Evolutionary conservation across 495 filamentous ascomycete species (phyloP), one percentile per base, ranked within the genome.

Genomic region (Trichoderma parareesei): DNA sequence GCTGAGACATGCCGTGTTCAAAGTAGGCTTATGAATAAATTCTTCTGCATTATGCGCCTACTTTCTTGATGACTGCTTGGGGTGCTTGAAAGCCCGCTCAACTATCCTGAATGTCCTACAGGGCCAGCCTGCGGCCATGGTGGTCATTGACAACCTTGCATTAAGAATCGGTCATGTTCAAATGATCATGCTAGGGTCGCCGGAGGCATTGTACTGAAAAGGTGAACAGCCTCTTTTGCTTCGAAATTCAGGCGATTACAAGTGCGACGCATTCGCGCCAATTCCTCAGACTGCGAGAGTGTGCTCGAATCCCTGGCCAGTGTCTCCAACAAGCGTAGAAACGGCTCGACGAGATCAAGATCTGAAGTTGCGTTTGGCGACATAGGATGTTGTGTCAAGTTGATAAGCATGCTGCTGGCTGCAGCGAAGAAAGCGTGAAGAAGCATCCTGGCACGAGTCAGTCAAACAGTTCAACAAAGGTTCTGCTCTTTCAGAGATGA

Each of bases 391-490:
- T 33, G 38, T 61, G 41, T 42, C 11, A 40, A 20, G 33, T 43
- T 61, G 33, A 42, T 42, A 38, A 61, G 60, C n/a, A 61, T 40
- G 13, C 41, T 61, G 60, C 41, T 61, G 60, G 60, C 60, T 43
- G 60, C 60, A 40, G 60, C 60, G 38, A 61, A 61, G 60, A 61
- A 61, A 43, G 60, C 60, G 20, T 61, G 60, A 61, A 61, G 60
- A 33, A 61, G 60, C 60, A 61, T 61, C 60, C 60, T 61, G 20
- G 20, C 41, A 5, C 10, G n/a, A 43, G 60, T 61, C 37, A 61
- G 60, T 20, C 8, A 61, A 61, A 20, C 3, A 20, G 42, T 61
- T 61, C 38, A 61, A 7, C 10, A 40, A 41, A 0, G 37, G 20
- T 13, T 18, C 8, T 13, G 16, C 11, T 43, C 14, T 20, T 27